These are phyloP conservation scores for Asterophora parasitica DNA, from an alignment of 768 basidiomycete genomes.

Conservation along the genomic window DNA sequence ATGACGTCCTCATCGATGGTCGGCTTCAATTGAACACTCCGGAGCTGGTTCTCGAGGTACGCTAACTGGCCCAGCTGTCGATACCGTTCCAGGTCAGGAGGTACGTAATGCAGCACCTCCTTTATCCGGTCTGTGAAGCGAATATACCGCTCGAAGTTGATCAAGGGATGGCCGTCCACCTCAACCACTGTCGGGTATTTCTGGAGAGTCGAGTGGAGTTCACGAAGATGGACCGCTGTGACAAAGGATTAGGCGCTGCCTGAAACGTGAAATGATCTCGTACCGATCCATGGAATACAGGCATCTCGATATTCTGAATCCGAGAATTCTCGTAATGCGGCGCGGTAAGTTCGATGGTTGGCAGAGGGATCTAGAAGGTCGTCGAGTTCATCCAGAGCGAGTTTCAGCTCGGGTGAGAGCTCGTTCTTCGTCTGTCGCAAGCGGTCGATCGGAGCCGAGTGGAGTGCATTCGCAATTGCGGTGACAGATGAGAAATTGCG, in stretches of 20 bases:
- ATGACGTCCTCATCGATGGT: conserved; percentile 30
- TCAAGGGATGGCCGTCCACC: conserved; percentile 28
- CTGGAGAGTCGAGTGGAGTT: conserved; percentile 28
- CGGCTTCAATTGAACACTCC: conserved; percentile 22
- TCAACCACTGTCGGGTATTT: conserved; percentile 24
- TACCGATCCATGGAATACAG: conserved; percentile 41
- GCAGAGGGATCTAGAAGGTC: conserved; percentile 28
- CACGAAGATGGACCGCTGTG: conserved; percentile 35
- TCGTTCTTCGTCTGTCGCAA: conserved; percentile 29
- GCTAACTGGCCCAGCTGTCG: conserved; percentile 31
- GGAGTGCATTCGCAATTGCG: conserved; percentile 38
- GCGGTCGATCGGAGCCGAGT: conserved; percentile 34
- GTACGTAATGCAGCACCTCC: conserved; percentile 26
- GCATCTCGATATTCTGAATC: conserved; percentile 19
- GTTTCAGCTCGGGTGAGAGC: conserved; percentile 23
- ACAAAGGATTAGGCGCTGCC: not conserved
- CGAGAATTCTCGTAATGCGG: conserved; percentile 23
- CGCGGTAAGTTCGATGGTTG: conserved; percentile 34
- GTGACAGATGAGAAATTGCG: conserved; percentile 41
- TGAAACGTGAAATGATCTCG: conserved; percentile 8
- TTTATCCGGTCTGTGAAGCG: conserved; percentile 33
- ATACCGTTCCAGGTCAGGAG: conserved; percentile 29
- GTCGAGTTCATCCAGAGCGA: conserved; percentile 28
- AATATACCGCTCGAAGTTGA: conserved; percentile 39
- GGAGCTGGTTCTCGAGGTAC: conserved; percentile 38